Base-by-base conservation (phyloP, 1,284 basidiomycete genomes). In the Marasmius fiardii region DNA sequence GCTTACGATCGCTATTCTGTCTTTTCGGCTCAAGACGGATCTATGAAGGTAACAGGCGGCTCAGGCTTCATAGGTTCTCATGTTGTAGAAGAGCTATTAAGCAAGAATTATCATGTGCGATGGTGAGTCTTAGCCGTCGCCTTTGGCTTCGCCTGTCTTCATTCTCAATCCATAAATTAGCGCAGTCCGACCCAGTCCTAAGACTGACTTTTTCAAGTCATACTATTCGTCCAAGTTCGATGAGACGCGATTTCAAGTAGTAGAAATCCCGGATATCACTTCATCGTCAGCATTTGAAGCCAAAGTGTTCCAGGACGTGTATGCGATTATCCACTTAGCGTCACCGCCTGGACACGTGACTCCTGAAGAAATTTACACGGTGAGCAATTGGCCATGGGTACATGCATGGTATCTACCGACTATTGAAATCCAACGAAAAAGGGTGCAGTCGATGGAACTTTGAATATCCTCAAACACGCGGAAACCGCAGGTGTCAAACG, bases 371-470 rank as follows among this genome's bases (percentile, higher is more conserved):
- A 55, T 51, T 14, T 35, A 51, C 10, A 23, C 43, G 44, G 54
- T 51, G 8, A 23, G 49, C 37, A n/a, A n/a, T n/a, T n/a, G n/a
- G n/a, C 14, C n/a, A 2, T 16, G 16, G 16, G 16, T 16, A 2
- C 4, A 43, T 10, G 14, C 16, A 7, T 4, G 45, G 8, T 24
- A 2, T 12, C 10, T 20, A 14, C 3, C 11, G 4, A 14, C 8
- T n/a, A 52, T 33, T 47, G 31, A 39, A 16, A 8, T 20, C 18
- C 14, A 2, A 26, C 2, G 4, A 41, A 16, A 24, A 12, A 55
- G 54, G 49, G 47, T 18, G 28, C 54, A 26, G 48, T 55, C 1
- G 54, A 55, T 23, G 54, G 54, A 26, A 51, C 54, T 8, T 43
- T 55, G 24, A 55, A 55, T 39, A 28, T 55, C 43, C 16, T 55